Percentiles rank a stretch among this genome's conserved stretches.
phyloP scores from a whole-genome alignment of 495 filamentous ascomycete genomes.

The Daldinia grandis region DNA sequence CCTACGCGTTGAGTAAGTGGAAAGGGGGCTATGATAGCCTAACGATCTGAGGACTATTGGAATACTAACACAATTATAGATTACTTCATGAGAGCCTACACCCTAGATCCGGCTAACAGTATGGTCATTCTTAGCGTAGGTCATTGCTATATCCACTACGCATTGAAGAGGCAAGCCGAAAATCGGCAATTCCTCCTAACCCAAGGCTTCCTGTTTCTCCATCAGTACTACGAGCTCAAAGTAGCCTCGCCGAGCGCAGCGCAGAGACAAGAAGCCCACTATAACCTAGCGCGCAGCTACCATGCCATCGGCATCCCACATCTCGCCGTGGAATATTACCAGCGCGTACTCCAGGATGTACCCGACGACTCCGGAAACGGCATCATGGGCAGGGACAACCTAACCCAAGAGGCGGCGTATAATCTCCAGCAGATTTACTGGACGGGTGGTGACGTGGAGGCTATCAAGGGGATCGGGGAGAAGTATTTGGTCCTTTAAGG shows the following conservation, averaged over 20 bases:
- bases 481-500: constrained; percentile 54
- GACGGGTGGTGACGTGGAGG: constrained; percentile 65
- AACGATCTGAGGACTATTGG: background rate
- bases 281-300: constrained; percentile 83
- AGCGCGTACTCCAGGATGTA: constrained; percentile 46
- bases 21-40: background rate
- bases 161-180: constrained; percentile 85
- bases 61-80: constrained; percentile 50
- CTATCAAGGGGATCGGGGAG: constrained; percentile 66
- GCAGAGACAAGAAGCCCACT: constrained; percentile 84
- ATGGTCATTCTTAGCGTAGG: constrained; percentile 76
- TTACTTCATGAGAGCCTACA: constrained; percentile 89
- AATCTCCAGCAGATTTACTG: constrained; percentile 72
- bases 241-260: constrained; percentile 45
- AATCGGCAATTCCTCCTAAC: constrained; percentile 86
- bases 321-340: constrained; percentile 79
- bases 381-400: constrained; percentile 60
- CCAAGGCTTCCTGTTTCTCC: constrained; percentile 84
- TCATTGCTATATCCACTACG: constrained; percentile 83
- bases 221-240: constrained; percentile 73
- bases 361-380: constrained; percentile 35
- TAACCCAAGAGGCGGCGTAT: constrained; percentile 74
- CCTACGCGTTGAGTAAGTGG: constrained; percentile 74
- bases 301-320: constrained; percentile 81
- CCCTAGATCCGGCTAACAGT: constrained; percentile 77